Conservation (phyloP, 805 yeast genomes). For the Candida namnaoensis region DNA sequence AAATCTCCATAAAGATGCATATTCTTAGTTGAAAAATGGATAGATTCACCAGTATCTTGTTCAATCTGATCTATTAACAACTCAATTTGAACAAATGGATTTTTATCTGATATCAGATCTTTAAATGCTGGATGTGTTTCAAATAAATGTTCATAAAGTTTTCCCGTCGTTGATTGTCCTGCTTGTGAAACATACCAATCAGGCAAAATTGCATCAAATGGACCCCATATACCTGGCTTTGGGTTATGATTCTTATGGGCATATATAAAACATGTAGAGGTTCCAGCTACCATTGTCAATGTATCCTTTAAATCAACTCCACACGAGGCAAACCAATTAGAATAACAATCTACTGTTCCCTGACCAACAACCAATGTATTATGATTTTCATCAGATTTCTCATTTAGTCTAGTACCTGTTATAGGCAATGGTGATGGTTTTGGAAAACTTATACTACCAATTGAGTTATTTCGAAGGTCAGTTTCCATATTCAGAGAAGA, state of each 20-base stretch:
- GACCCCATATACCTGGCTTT: conserved; percentile 53
- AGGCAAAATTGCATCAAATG: conserved; percentile 31
- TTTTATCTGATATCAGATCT: conserved; percentile 1
- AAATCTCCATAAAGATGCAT: conserved; percentile 46
- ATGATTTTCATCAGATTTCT: not conserved
- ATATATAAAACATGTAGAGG: conserved; percentile 46
- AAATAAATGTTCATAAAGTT: conserved; percentile 38
- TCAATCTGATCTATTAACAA: conserved; percentile 9
- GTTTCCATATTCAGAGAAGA: conserved; percentile 10
- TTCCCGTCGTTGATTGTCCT: conserved; percentile 55
- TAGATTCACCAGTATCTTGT: conserved; percentile 3
- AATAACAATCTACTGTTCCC: conserved; percentile 55
- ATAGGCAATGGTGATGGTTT: too few species aligned
- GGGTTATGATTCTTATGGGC: conserved; percentile 13
- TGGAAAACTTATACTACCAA: too few species aligned
- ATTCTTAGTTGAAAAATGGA: conserved; percentile 23
- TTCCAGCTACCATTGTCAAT: conserved; percentile 50
- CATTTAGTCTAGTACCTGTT: too few species aligned
- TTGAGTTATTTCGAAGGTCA: conserved; percentile 4
- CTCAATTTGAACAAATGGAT: conserved; percentile 17
- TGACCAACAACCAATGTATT: conserved; percentile 19
- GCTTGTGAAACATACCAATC: conserved; percentile 34
- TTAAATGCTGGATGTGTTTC: conserved; percentile 28
- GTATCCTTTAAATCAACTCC: conserved; percentile 14
- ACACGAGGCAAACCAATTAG: conserved; percentile 39